Conservation (phyloP, 768 basidiomycete species). For the Suillus hirtellus region DNA sequence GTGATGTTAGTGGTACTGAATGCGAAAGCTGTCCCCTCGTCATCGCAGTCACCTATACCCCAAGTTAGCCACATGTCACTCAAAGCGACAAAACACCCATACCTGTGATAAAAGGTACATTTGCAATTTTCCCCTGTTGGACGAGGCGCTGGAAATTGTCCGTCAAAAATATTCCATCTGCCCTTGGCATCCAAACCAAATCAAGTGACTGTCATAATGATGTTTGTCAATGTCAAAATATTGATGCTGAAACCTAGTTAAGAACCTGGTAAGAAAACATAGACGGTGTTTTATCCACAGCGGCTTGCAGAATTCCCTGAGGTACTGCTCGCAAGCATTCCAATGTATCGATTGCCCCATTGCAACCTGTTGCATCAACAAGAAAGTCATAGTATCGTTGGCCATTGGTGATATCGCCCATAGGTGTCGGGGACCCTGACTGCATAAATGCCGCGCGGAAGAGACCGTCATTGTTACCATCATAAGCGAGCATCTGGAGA, state of each 20-base stretch:
- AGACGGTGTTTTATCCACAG: constrained; percentile 40
- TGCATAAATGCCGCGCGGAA: constrained; percentile 35
- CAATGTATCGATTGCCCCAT: constrained; percentile 22
- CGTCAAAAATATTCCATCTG: background rate
- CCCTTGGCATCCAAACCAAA: background rate
- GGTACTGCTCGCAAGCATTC: constrained; percentile 31
- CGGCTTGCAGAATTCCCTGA: constrained; percentile 38
- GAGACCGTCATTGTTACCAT: constrained; percentile 18
- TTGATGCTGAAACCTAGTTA: background rate
- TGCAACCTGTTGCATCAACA: constrained; percentile 27
- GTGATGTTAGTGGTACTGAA: background rate
- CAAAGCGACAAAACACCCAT: background rate
- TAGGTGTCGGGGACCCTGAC: constrained; percentile 37
- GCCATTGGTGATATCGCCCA: constrained; percentile 17
- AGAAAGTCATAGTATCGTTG: constrained; percentile 21
- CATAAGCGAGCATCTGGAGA: constrained; percentile 20
- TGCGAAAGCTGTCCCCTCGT: background rate
- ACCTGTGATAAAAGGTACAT: background rate
- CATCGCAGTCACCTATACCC: background rate
- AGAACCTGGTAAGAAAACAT: constrained; percentile 42
- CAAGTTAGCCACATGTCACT: background rate
- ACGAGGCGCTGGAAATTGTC: background rate
- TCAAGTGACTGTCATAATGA: background rate
- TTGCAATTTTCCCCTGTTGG: background rate
- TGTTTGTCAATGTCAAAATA: background rate